Percentiles rank a stretch among this genome's conserved stretches.
Evolutionary conservation across 495 filamentous ascomycete species (phyloP).

Genomic region (Talaromyces wortmannii): DNA sequence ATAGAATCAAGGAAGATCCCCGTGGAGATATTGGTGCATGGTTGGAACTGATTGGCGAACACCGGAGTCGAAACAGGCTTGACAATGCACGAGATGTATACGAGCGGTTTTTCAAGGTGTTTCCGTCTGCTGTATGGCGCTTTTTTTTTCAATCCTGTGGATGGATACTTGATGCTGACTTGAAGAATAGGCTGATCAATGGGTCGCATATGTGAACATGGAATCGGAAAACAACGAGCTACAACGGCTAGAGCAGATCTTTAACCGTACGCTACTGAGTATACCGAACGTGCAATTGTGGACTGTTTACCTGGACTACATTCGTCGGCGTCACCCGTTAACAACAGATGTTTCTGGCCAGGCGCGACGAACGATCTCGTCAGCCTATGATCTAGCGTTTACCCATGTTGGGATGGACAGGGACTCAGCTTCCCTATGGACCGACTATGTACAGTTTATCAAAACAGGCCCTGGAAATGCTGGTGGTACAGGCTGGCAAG

Average conservation of each 20-base stretch:
- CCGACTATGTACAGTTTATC: conserved; percentile 87
- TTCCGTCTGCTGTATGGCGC: conserved; percentile 77
- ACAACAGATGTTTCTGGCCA: conserved; percentile 69
- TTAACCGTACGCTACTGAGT: conserved; percentile 62
- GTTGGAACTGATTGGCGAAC: conserved; percentile 78
- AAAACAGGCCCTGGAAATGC: conserved; percentile 75
- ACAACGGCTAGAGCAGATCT: conserved; percentile 69
- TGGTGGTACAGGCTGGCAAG: conserved; percentile 86
- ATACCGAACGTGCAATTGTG: conserved; percentile 80
- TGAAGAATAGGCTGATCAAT: conserved; percentile 68
- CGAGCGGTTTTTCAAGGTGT: conserved; percentile 77
- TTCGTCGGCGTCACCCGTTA: conserved; percentile 83
- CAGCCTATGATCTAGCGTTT: conserved; percentile 88
- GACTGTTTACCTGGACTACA: conserved; percentile 91
- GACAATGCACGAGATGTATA: conserved; percentile 76
- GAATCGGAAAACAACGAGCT: conserved; percentile 79
- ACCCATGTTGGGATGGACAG: conserved; percentile 84
- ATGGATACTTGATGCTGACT: conserved; percentile 6
- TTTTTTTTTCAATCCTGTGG: background rate
- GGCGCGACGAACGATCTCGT: conserved; percentile 67
- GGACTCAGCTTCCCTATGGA: conserved; percentile 86
- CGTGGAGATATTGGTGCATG: conserved; percentile 87
- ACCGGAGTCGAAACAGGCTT: conserved; percentile 71
- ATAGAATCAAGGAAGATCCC: conserved; percentile 84
- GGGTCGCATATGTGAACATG: conserved; percentile 80